Evolutionary conservation across 495 filamentous ascomycete genomes (phyloP).

Genomic region (Aspergillus panamensis): DNA sequence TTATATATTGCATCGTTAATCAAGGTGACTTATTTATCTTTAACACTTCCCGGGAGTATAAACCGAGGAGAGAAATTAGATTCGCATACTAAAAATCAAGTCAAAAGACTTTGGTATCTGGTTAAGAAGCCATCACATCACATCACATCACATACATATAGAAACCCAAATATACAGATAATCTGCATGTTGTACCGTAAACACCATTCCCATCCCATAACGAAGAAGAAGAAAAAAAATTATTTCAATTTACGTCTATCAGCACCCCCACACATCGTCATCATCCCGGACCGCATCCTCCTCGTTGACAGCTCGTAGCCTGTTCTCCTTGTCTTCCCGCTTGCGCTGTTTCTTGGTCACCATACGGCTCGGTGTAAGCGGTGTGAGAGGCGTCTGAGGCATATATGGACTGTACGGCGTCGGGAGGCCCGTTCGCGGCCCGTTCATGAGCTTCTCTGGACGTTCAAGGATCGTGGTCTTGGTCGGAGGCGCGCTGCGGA

Average conservation of each 20-base stretch:
- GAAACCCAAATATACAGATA: too few species aligned
- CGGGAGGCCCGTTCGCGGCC: conserved; percentile 71
- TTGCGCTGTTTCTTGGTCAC: conserved; percentile 74
- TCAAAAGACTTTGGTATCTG: too few species aligned
- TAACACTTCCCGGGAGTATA: too few species aligned
- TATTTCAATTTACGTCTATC: conserved; percentile 2
- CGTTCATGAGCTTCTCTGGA: conserved; percentile 48
- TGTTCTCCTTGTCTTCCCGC: conserved; percentile 40
- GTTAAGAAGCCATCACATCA: too few species aligned
- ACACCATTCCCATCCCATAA: too few species aligned
- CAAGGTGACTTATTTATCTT: too few species aligned
- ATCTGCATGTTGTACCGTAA: too few species aligned
- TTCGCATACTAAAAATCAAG: too few species aligned
- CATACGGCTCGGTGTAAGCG: conserved; percentile 74
- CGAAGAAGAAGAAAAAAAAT: background rate
- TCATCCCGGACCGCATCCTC: conserved; percentile 52
- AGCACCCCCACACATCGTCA: conserved; percentile 55
- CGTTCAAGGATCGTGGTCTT: conserved; percentile 80
- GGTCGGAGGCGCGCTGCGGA: conserved; percentile 58
- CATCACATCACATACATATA: too few species aligned
- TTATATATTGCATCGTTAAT: too few species aligned
- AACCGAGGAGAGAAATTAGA: too few species aligned
- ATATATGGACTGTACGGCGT: conserved; percentile 89
- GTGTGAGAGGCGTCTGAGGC: conserved; percentile 83
- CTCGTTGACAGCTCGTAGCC: conserved; percentile 41